Percentiles rank a stretch among this genome's conserved stretches.
phyloP scores from a whole-genome alignment of 1,284 basidiomycete species.

The Naganishia albida region DNA sequence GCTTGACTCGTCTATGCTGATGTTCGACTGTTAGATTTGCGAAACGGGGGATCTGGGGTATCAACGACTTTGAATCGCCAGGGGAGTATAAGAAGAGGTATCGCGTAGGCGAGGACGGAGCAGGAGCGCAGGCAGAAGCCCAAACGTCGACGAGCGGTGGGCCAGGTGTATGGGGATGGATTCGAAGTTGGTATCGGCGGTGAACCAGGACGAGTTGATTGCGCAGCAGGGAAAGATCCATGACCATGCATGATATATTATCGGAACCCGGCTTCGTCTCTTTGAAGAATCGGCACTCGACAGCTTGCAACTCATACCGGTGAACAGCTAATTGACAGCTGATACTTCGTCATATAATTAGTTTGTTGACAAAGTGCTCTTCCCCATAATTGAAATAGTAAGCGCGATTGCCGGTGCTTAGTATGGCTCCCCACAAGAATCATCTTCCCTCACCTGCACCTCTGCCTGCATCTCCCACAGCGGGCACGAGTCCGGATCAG shows the following conservation, averaged over 20 bases:
- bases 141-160: background rate
- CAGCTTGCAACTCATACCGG: too few relatives aligned
- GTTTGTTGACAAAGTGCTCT: background rate
- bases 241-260: too few relatives aligned
- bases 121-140: background rate
- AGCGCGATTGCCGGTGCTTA: background rate
- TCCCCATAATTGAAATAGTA: too few relatives aligned
- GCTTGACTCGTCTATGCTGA: background rate
- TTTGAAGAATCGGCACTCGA: too few relatives aligned
- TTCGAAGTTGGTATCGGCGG: slow-evolving; percentile 24
- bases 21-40: slow-evolving; percentile 50
- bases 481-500: background rate
- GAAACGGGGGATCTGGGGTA: slow-evolving; percentile 71
- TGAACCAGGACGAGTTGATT: background rate
- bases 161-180: slow-evolving; percentile 24
- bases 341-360: background rate
- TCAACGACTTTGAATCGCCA: slow-evolving; percentile 64
- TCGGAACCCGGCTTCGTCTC: too few relatives aligned
- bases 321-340: too few relatives aligned
- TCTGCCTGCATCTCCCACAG: background rate
- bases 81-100: slow-evolving; percentile 74
- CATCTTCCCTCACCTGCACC: background rate
- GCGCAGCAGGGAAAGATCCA: too few relatives aligned
- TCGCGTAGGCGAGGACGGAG: slow-evolving; percentile 35
- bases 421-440: slow-evolving; percentile 3